Evolutionary conservation across 2,329 filamentous ascomycete species (phyloP), one percentile per base, ranked within the genome.

Genomic region (Colletotrichum sojae): DNA sequence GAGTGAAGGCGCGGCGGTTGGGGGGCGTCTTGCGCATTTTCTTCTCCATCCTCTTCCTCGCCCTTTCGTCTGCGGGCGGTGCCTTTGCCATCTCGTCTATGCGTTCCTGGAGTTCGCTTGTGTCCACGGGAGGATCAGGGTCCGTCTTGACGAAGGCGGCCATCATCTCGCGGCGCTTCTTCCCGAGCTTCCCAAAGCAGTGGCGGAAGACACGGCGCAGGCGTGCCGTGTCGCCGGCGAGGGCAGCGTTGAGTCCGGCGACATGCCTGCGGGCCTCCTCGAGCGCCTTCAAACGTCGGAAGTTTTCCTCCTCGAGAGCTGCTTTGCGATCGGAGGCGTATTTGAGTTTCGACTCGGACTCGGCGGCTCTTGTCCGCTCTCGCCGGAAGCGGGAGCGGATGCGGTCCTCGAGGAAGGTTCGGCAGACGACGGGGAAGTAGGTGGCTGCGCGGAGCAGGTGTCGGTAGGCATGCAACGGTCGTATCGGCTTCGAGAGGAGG

Each of bases 381-480:
- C 77, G 73, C 67, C 82, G 72, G 73, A 89, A 90, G 40, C 83
- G 82, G 8, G 73, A 68, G 58, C 79, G 78, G 53, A 90, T 84
- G 40, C 80, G 80, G 6, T 78, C 73, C 53, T 79, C 75, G 61
- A 87, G 78, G 62, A 80, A 83, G 2, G 79, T 76, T 46, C 83
- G 84, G 67, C 86, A 86, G 46, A 84, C 77, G 2, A 82, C 81
- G 1, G 88, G 88, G 2, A 91, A 84, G 74, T 91, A 91, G 31
- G 86, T 85, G 46, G 83, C 81, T 79, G 90, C 88, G 68, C 89
- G 88, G 43, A 91, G 85, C 22, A 91, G 79, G 67, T 88, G 83
- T 64, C 89, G 85, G 76, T 89, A 91, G 54, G 89, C 77, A 72
- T 86, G 83, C 15, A 84, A 73, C 4, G 81, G 71, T 1, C 72